phyloP scores from a whole-genome alignment of 73 alveolate genomes.

The Diophrys appendiculata region DNA sequence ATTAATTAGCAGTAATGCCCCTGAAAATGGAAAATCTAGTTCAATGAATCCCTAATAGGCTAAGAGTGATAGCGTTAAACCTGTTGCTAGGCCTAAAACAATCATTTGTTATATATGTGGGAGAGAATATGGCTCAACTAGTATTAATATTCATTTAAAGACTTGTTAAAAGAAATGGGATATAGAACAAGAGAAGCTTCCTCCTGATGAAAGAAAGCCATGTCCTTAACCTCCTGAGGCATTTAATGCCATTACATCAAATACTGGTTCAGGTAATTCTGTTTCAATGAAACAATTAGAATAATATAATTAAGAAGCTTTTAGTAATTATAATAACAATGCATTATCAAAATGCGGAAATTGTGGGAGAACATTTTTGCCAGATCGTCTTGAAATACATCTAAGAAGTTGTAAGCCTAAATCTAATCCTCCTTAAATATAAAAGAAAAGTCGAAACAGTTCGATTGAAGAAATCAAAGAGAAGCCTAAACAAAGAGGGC shows the following conservation, averaged over 20 bases:
- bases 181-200: conserved; percentile 45
- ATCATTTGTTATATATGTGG: conserved; percentile 90
- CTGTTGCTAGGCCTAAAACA: conserved; percentile 81
- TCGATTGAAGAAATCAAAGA: too few species aligned
- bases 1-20: too few species aligned
- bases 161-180: conserved; percentile 72
- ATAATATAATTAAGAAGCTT: conserved; percentile 76
- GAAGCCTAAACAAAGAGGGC: too few species aligned
- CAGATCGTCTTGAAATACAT: conserved; percentile 88
- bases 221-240: conserved; percentile 38
- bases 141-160: conserved; percentile 75
- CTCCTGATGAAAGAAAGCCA: conserved; percentile 63
- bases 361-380: conserved; percentile 91
- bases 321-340: conserved; percentile 75
- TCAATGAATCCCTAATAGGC: too few species aligned
- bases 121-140: conserved; percentile 88
- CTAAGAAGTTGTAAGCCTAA: conserved; percentile 83
- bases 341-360: conserved; percentile 82
- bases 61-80: too few species aligned
- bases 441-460: too few species aligned
- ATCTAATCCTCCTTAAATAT: too few species aligned
- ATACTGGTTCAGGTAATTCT: too few species aligned
- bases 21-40: too few species aligned
- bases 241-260: neutral
- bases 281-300: too few species aligned